Evolutionary conservation across 331 rosid species (phyloP).

Genomic region (Malus hybrid): DNA sequence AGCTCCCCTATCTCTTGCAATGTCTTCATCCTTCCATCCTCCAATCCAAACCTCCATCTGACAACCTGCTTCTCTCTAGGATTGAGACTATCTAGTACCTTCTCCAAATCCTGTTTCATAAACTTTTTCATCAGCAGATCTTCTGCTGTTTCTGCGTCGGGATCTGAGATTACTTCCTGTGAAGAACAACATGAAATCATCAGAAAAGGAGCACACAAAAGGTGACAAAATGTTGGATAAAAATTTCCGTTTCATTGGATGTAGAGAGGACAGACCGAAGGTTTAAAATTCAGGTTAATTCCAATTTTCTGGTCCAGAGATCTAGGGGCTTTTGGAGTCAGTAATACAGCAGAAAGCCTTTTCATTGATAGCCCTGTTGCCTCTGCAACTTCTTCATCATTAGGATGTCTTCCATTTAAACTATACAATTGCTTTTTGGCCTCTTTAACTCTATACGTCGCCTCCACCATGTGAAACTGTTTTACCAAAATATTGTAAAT

Average conservation of each 20-base stretch:
- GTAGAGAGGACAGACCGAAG: slow-evolving; percentile 52
- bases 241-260: not conserved
- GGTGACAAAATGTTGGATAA: not conserved
- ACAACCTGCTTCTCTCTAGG: slow-evolving; percentile 78
- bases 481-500: not conserved
- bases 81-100: slow-evolving; percentile 67
- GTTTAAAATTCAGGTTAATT: slow-evolving; percentile 77
- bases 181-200: slow-evolving; percentile 6
- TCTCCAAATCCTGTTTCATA: slow-evolving; percentile 81
- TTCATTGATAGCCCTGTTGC: slow-evolving; percentile 90
- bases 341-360: slow-evolving; percentile 67
- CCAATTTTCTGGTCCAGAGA: slow-evolving; percentile 88
- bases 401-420: slow-evolving; percentile 74
- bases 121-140: slow-evolving; percentile 57
- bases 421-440: slow-evolving; percentile 69
- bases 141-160: slow-evolving; percentile 70
- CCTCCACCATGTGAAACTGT: slow-evolving; percentile 97
- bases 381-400: slow-evolving; percentile 73
- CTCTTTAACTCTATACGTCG: slow-evolving; percentile 79
- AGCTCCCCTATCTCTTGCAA: slow-evolving; percentile 92
- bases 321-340: slow-evolving; percentile 92
- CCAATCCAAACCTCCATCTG: slow-evolving; percentile 94
- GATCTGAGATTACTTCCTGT: slow-evolving; percentile 73
- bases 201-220: not conserved
- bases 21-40: slow-evolving; percentile 89